Conservation (phyloP, 495 filamentous ascomycete species). For the Endocarpon pusillum region DNA sequence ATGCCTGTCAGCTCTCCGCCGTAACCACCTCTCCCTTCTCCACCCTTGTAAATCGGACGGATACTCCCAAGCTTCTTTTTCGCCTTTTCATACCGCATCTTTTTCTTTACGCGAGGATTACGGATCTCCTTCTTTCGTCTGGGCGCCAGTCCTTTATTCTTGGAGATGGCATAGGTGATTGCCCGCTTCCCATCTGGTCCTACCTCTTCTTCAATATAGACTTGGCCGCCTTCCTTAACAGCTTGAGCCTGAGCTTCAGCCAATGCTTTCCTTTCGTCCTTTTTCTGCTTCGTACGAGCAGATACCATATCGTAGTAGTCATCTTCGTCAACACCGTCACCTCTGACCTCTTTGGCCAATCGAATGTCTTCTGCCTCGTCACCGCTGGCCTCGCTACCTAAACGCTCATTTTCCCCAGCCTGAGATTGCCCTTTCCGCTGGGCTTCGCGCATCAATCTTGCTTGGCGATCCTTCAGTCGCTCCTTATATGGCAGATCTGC, state of each 20-base stretch:
- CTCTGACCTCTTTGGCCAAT: conserved; percentile 25
- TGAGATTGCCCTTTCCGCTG: conserved; percentile 61
- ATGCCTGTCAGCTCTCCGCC: conserved; percentile 88
- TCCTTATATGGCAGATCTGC: conserved; percentile 82
- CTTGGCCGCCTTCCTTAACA: conserved; percentile 36
- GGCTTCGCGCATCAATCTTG: conserved; percentile 70
- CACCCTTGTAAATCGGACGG: conserved; percentile 72
- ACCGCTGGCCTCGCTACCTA: conserved; percentile 50
- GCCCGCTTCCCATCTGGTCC: conserved; percentile 68
- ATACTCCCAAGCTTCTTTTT: conserved; percentile 83
- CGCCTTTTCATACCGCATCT: conserved; percentile 80
- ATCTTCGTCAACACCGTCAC: conserved; percentile 43
- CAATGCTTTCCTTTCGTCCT: conserved; percentile 47
- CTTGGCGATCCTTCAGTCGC: conserved; percentile 66
- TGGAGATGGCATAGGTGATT: conserved; percentile 81
- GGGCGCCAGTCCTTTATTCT: conserved; percentile 89
- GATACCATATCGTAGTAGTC: conserved; percentile 84
- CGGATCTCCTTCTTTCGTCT: conserved; percentile 79
- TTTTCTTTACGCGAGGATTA: conserved; percentile 96
- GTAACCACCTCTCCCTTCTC: conserved; percentile 75
- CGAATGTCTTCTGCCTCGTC: conserved; percentile 26
- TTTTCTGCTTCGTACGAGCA: conserved; percentile 46
- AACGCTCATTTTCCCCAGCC: conserved; percentile 38
- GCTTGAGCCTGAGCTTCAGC: conserved; percentile 35
- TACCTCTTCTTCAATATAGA: conserved; percentile 38